Evolutionary conservation across 2,329 filamentous ascomycete species (phyloP).

Genomic region (Pseudogymnoascus sp.): DNA sequence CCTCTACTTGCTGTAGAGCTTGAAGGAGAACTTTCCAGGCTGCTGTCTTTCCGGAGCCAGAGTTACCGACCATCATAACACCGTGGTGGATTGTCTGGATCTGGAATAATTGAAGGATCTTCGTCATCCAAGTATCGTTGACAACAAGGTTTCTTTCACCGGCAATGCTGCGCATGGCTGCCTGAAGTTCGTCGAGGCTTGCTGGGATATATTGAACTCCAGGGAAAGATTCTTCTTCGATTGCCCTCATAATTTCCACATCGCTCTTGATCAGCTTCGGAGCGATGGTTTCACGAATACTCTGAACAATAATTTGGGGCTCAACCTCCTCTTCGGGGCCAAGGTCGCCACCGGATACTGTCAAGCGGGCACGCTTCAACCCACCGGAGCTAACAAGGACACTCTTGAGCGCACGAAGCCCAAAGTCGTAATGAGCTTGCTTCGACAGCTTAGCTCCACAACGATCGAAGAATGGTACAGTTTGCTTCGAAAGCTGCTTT

Average conservation of each 20-base stretch:
- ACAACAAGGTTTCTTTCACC: slow-evolving; percentile 80
- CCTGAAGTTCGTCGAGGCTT: slow-evolving; percentile 69
- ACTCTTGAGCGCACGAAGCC: slow-evolving; percentile 94
- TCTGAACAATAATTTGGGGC: slow-evolving; percentile 97
- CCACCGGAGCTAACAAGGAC: slow-evolving; percentile 96
- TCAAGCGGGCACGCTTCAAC: slow-evolving; percentile 77
- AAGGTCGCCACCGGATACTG: slow-evolving; percentile 45
- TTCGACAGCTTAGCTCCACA: slow-evolving; percentile 78
- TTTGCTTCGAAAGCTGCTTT: slow-evolving; percentile 87
- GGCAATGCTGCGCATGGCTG: slow-evolving; percentile 75
- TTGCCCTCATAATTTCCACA: slow-evolving; percentile 76
- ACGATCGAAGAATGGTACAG: slow-evolving; percentile 95
- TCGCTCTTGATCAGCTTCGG: slow-evolving; percentile 92
- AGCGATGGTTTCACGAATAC: slow-evolving; percentile 94
- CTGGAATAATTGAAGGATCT: slow-evolving; percentile 92
- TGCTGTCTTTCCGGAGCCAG: slow-evolving; percentile 92
- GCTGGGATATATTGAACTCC: slow-evolving; percentile 89
- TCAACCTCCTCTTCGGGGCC: slow-evolving; percentile 70
- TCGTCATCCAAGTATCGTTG: slow-evolving; percentile 94
- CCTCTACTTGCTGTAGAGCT: slow-evolving; percentile 83
- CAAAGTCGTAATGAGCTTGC: slow-evolving; percentile 98
- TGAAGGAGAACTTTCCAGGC: slow-evolving; percentile 91
- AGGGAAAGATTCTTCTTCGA: slow-evolving; percentile 83
- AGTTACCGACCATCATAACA: slow-evolving; percentile 99
- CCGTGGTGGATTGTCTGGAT: slow-evolving; percentile 97